phyloP scores from a whole-genome alignment of 331 rosid genomes.

The Telfairia occidentalis region DNA sequence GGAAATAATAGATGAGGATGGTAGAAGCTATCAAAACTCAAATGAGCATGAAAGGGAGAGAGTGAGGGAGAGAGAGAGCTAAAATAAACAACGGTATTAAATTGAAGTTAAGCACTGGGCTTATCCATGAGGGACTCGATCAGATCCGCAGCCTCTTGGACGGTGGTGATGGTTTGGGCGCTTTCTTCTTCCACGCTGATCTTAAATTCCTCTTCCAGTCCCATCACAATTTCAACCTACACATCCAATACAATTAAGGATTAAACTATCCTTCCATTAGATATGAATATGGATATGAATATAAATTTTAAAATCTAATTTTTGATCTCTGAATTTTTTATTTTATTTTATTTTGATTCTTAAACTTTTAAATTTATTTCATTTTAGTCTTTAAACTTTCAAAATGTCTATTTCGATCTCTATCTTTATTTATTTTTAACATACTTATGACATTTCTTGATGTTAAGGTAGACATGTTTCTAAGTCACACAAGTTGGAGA shows the following conservation, averaged over 20 bases:
- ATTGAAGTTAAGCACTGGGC: neutral
- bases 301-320: too few species aligned
- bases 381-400: too few species aligned
- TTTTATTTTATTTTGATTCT: too few species aligned
- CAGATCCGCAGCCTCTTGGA: conserved; percentile 17
- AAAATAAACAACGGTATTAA: neutral
- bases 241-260: neutral
- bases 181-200: conserved; percentile 15
- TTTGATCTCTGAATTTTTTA: too few species aligned
- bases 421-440: too few species aligned
- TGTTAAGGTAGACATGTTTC: too few species aligned
- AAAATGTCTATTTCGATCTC: too few species aligned
- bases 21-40: neutral
- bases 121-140: neutral
- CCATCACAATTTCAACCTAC: conserved; percentile 20
- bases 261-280: too few species aligned
- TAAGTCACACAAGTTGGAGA: too few species aligned
- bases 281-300: too few species aligned
- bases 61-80: neutral
- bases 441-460: too few species aligned
- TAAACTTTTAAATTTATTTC: too few species aligned
- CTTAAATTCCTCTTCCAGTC: conserved; percentile 16
- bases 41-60: neutral
- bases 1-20: neutral
- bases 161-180: conserved; percentile 10